Evolutionary conservation across 202 grass and related monocot genomes (phyloP), one percentile per base, ranked within the genome.

Genomic region (Panicum hallii): DNA sequence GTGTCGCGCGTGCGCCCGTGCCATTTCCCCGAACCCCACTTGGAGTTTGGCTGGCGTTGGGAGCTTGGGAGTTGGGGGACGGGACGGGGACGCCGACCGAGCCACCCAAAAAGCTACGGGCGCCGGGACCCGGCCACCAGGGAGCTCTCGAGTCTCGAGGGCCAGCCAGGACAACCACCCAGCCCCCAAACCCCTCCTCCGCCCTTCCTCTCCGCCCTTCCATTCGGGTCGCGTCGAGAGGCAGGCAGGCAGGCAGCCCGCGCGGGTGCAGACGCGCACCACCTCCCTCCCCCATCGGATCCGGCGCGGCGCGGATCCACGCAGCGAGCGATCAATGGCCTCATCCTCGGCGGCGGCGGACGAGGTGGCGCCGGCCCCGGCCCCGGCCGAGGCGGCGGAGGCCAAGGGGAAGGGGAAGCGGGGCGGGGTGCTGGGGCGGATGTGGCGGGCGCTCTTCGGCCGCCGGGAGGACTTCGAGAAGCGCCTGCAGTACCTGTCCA

Each of bases 401-500:
- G 76, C 17, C 34, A 9, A 55, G 72, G 20, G 5, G 55, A 77
- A 57, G 82, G 80, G 66, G 77, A 70, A 64, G 62, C 40, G 68
- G 23, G 70, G 87, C 43, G 87, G 93, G 77, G 28, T 98, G 77
- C 83, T 93, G 9, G 83, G 62, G 30, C 57, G 91, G 87, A 38
- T 91, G 47, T 94, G 93, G 95, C 78, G 93, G 56, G 86, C 86
- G 55, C 84, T 99, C 52, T 99, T 95, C 78, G 93, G 93, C 4
- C 75, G 89, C 60, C 82, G 86, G 26, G 93, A 99, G 70, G 93
- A 99, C 80, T 96, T 80, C 79, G 93, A 99, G 91, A 95, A 99
- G 91, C 87, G 93, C 9, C 83, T 99, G 78, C 78, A 92, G 93
- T 90, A 96, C 86, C 85, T 99, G 43, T 99, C 96, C 75, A 96